Conservation (phyloP, 1,284 basidiomycete genomes). For the Leccinum solheimii region DNA sequence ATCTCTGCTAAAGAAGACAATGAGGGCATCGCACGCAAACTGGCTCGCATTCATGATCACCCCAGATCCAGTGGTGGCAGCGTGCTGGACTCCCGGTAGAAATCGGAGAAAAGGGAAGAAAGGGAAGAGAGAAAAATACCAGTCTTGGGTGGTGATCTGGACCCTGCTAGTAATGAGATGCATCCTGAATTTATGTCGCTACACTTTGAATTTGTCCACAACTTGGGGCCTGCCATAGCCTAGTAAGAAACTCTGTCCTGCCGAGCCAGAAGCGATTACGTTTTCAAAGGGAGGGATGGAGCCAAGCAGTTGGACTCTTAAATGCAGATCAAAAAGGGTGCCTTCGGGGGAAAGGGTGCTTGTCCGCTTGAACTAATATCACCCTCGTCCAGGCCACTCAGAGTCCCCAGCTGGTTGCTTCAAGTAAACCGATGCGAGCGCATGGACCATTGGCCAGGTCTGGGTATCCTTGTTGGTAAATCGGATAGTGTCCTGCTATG, state of each 20-base stretch:
- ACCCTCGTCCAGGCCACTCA: not conserved
- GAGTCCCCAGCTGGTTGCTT: not conserved
- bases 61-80: not conserved
- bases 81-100: not conserved
- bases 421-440: not conserved
- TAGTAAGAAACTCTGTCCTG: not conserved
- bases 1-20: not conserved
- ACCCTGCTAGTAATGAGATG: not conserved
- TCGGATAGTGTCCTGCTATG: not conserved
- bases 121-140: not conserved
- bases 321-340: not conserved
- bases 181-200: not conserved
- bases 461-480: not conserved
- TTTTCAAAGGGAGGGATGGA: not conserved
- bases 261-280: not conserved
- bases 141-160: not conserved
- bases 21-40: not conserved
- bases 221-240: not conserved
- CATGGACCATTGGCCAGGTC: not conserved
- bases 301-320: not conserved
- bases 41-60: not conserved
- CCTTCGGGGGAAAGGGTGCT: not conserved
- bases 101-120: not conserved
- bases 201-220: not conserved
- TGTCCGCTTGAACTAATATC: not conserved